Percentiles rank a stretch among this genome's conserved stretches.
Conservation (phyloP, 495 filamentous ascomycete genomes). For the Chaetomium tenue region DNA sequence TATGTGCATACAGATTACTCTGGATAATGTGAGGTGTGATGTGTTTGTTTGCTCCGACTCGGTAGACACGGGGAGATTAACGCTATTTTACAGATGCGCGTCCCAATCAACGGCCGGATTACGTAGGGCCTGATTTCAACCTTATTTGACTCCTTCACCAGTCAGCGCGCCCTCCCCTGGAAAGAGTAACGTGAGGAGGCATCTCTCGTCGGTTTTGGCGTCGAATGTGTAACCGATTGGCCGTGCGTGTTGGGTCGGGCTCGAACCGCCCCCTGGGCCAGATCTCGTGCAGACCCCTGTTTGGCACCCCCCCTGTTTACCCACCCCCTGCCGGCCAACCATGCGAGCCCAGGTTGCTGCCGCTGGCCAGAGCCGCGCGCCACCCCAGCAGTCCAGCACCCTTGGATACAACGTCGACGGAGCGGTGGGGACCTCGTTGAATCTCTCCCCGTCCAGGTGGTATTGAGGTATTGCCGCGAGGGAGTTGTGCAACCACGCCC, state of each 20-base stretch:
- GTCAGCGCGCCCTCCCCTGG: neutral
- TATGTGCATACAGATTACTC: neutral
- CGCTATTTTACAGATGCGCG: no score
- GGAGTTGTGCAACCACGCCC: conserved; percentile 14
- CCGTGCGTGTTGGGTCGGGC: conserved; percentile 5
- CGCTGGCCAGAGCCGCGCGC: conserved; percentile 25
- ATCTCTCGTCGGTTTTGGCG: conserved; percentile 12
- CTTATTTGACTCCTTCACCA: neutral
- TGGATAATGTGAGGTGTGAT: no score
- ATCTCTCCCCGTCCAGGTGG: conserved; percentile 1
- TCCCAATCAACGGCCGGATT: no score
- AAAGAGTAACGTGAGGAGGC: neutral
- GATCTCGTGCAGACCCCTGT: conserved; percentile 25
- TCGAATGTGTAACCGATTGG: conserved; percentile 32
- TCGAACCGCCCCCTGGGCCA: conserved; percentile 22
- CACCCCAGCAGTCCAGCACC: conserved; percentile 1
- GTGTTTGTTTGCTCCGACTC: no score
- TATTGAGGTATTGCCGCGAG: conserved; percentile 16
- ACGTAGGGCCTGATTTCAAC: neutral
- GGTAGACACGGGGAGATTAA: neutral
- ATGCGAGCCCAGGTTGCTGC: conserved; percentile 3
- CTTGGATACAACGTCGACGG: neutral
- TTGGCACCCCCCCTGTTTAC: neutral
- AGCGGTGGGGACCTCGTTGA: neutral
- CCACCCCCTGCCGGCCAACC: conserved; percentile 20